A percentile compares a stretch with the other conserved stretches of the same genome.
These are phyloP conservation scores for Thielaviopsis musarum DNA, from an alignment of 2,329 filamentous ascomycete genomes.

Conservation along the genomic window DNA sequence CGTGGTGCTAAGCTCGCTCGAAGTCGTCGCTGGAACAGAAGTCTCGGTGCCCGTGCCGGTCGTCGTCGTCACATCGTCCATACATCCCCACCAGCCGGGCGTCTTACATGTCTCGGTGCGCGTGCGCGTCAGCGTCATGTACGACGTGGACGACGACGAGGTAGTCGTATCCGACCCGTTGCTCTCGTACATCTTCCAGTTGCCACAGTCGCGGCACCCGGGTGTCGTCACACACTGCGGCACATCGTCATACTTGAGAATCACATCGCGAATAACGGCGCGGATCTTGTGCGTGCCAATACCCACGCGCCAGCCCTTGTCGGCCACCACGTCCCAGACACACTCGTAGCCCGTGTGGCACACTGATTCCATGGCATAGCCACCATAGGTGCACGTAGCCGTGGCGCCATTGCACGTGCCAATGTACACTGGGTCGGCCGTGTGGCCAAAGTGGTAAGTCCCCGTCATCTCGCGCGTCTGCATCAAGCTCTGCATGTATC, in stretches of 20 bases:
- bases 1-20: constrained; percentile 22
- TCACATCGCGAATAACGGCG: constrained; percentile 72
- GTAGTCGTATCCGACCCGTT: constrained; percentile 67
- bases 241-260: constrained; percentile 66
- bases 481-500: constrained; percentile 51
- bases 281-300: constrained; percentile 84
- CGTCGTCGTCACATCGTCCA: constrained; percentile 44
- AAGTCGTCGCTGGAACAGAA: constrained; percentile 13
- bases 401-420: constrained; percentile 84
- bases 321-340: constrained; percentile 78
- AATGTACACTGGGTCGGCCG: constrained; percentile 87
- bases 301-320: constrained; percentile 83
- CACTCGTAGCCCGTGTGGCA: constrained; percentile 84
- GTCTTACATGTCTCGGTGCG: constrained; percentile 79
- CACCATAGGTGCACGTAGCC: constrained; percentile 75
- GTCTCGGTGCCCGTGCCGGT: constrained; percentile 19
- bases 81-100: constrained; percentile 79
- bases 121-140: constrained; percentile 44
- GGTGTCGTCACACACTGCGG: constrained; percentile 59
- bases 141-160: constrained; percentile 30
- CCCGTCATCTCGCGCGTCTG: constrained; percentile 60
- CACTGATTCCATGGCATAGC: constrained; percentile 84
- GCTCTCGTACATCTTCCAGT: constrained; percentile 90
- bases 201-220: constrained; percentile 75
- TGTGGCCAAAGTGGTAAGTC: constrained; percentile 83